Conservation (phyloP, 495 filamentous ascomycete species). For the Penicillium odoratum region DNA sequence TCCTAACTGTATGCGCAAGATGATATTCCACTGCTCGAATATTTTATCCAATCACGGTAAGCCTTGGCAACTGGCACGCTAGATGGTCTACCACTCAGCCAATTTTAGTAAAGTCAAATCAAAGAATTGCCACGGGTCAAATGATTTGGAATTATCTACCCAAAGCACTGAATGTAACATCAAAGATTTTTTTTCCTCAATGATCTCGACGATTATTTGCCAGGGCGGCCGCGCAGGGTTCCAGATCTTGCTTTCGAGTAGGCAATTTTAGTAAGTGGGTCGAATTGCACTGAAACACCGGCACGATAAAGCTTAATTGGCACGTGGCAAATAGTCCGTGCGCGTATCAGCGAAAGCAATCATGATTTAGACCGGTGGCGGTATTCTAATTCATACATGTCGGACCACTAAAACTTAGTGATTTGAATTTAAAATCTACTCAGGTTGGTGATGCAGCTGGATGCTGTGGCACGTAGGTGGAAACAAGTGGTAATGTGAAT, state of each 20-base stretch:
- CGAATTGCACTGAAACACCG: background rate
- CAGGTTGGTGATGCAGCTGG: background rate
- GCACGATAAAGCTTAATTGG: background rate
- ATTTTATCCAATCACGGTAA: background rate
- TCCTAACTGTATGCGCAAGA: no score
- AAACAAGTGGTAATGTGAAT: background rate
- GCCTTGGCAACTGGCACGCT: background rate
- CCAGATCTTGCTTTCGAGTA: background rate
- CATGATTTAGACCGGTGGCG: background rate
- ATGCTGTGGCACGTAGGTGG: background rate
- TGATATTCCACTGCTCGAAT: background rate
- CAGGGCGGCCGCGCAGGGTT: background rate
- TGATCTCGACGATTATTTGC: background rate
- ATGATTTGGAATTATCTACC: background rate
- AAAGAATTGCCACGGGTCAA: background rate
- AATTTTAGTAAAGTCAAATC: slow-evolving; percentile 1
- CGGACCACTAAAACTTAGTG: background rate
- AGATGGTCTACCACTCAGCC: background rate
- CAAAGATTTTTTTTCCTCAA: background rate
- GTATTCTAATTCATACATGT: no score
- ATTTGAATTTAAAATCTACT: background rate
- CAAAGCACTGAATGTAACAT: background rate
- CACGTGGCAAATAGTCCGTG: background rate
- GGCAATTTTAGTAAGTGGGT: background rate
- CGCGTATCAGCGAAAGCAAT: background rate